These are phyloP conservation scores for Eutypa lata DNA, from an alignment of 2,329 filamentous ascomycete genomes.

Conservation along the genomic window DNA sequence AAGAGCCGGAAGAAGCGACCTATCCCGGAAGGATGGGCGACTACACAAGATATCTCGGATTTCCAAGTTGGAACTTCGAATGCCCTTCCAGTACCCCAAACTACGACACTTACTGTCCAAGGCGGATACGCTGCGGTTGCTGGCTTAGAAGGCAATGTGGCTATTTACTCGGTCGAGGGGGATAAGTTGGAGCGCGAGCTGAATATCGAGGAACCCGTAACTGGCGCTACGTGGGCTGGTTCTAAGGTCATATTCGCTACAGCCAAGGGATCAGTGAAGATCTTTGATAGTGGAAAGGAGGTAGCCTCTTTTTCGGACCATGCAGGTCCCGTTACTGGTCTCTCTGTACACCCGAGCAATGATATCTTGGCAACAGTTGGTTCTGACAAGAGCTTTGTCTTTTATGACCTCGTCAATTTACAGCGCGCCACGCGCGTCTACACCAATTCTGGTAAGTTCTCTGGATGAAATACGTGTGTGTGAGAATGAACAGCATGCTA, in stretches of 20 bases:
- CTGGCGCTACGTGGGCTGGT: conserved; percentile 61
- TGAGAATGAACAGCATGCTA: neutral
- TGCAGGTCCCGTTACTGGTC: conserved; percentile 72
- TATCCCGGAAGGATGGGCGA: conserved; percentile 81
- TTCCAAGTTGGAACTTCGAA: conserved; percentile 45
- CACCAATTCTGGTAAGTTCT: conserved; percentile 69
- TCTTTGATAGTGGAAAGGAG: conserved; percentile 71
- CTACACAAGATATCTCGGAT: conserved; percentile 62
- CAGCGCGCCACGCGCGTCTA: conserved; percentile 75
- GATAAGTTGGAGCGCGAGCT: conserved; percentile 66
- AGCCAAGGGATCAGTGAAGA: conserved; percentile 72
- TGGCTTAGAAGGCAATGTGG: conserved; percentile 70
- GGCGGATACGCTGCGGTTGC: conserved; percentile 70
- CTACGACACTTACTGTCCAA: conserved; percentile 47
- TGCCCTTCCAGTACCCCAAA: conserved; percentile 44
- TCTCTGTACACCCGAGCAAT: conserved; percentile 80
- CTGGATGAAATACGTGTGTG: neutral
- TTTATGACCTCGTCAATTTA: conserved; percentile 74
- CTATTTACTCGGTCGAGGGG: conserved; percentile 70
- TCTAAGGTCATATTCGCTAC: conserved; percentile 70
- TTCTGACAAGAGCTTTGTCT: conserved; percentile 84
- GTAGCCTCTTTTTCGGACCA: conserved; percentile 73
- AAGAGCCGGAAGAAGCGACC: conserved; percentile 87
- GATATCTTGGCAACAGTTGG: conserved; percentile 84
- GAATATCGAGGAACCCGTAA: conserved; percentile 65